These are phyloP conservation scores for Leavenworthia alabamica DNA, from an alignment of 345 rosid genomes.

Conservation along the genomic window DNA sequence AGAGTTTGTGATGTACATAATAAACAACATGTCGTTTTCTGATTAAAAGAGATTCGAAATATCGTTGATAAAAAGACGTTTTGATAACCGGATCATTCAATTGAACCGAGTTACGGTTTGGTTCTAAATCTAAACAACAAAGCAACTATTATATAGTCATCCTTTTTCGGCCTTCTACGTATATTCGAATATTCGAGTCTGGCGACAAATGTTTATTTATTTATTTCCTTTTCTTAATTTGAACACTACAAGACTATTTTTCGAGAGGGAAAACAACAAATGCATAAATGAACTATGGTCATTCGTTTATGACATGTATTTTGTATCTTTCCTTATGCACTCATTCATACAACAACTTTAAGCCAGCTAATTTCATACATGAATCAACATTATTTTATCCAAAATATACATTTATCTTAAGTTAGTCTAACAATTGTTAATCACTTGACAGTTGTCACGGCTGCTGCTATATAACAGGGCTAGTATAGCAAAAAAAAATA, in stretches of 20 bases:
- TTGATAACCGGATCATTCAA: neutral
- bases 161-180: neutral
- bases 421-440: neutral
- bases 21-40: conserved; percentile 5
- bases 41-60: neutral
- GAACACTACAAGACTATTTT: neutral
- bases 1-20: conserved; percentile 20
- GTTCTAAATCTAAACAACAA: too few relatives aligned
- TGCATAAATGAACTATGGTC: neutral
- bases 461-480: neutral
- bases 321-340: neutral
- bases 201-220: neutral
- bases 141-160: too few relatives aligned
- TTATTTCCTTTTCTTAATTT: neutral
- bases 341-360: neutral
- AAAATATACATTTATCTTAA: neutral
- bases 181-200: neutral
- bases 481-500: too few relatives aligned
- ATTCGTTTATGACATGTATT: neutral
- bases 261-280: neutral
- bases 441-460: neutral
- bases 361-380: neutral
- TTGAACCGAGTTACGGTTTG: conserved; percentile 5
- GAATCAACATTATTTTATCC: neutral
- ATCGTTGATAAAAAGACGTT: neutral